Base-by-base conservation (phyloP, 352 stramenopile genomes). In the Pythium scleroteichum region DNA sequence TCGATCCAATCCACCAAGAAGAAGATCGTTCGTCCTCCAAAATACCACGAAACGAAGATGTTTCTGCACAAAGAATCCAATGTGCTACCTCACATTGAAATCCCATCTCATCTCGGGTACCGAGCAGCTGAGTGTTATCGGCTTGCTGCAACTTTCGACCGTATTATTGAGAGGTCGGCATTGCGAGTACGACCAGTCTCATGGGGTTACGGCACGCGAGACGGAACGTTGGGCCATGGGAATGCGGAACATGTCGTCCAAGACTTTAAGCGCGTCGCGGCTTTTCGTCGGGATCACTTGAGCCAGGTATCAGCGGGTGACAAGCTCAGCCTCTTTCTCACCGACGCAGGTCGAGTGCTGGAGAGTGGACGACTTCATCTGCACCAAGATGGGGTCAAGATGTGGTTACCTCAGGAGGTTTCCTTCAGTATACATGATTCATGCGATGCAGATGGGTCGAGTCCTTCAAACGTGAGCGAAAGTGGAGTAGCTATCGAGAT, bases 251-350 rank as follows among this genome's bases (percentile, higher is more conserved):
- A 51, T 1, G 27, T 67, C 1, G 67, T 59, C 9, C 13, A 39
- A 2, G 33, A 58, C 26, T 66, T 80, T 38, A 83, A 81, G 49
- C 23, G 39, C 6, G 40, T 88, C 20, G 49, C 72, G 17, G 51
- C 59, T 17, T 87, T 88, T 16, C 69, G 76, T 4, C 67, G 62
- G 1, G 39, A 69, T n/a, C 64, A 71, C 16, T 33, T 85, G 53
- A 59, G 69, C 20, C 66, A 68, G 19, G 67, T 81, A 8, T 82
- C 81, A 0, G 77, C 81, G 6, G 81, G 81, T 23, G 68, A 86
- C 46, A 71, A 75, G 3, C 46, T 87, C 17, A 90, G 81, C 60
- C 52, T 90, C 24, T 88, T 90, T 54, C 77, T 88, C 22, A 83
- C 53, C 72, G 72, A 78, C 35, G 50, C 65, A 5, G 75, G 72